Conservation (phyloP, 2,329 filamentous ascomycete genomes). For the Talaromyces sp. region DNA sequence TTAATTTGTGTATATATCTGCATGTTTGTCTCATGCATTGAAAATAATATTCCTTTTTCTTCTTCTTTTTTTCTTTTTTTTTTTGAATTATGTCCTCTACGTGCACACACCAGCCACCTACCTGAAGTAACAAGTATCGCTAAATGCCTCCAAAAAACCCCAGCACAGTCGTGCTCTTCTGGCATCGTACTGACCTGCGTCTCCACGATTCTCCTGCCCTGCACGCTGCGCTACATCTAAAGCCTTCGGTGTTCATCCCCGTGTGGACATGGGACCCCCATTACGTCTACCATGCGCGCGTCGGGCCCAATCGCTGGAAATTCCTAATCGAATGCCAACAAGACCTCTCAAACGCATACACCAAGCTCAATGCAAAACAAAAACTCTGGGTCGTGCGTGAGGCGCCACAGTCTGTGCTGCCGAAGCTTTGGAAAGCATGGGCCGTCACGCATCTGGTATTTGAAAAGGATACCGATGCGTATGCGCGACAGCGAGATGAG, state of each 20-base stretch:
- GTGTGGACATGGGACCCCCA: conserved; percentile 79
- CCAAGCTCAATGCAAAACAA: conserved; percentile 63
- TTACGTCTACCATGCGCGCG: conserved; percentile 68
- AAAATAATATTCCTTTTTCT: neutral
- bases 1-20: neutral
- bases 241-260: conserved; percentile 65
- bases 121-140: neutral
- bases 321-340: conserved; percentile 71
- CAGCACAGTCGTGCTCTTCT: conserved; percentile 57
- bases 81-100: neutral
- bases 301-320: conserved; percentile 69
- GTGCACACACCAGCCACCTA: neutral
- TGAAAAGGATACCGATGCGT: conserved; percentile 73
- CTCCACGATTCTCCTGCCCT: conserved; percentile 73
- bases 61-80: neutral
- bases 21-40: neutral
- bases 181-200: conserved; percentile 73
- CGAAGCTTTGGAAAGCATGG: conserved; percentile 70
- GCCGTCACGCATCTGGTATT: conserved; percentile 71
- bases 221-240: conserved; percentile 64
- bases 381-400: conserved; percentile 69
- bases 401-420: conserved; percentile 64
- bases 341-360: conserved; percentile 63
- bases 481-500: conserved; percentile 61
- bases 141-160: conserved; percentile 1